Evolutionary conservation across 1,284 basidiomycete genomes (phyloP), one percentile per base, ranked within the genome.

Genomic region (Apiotrichum sp.): DNA sequence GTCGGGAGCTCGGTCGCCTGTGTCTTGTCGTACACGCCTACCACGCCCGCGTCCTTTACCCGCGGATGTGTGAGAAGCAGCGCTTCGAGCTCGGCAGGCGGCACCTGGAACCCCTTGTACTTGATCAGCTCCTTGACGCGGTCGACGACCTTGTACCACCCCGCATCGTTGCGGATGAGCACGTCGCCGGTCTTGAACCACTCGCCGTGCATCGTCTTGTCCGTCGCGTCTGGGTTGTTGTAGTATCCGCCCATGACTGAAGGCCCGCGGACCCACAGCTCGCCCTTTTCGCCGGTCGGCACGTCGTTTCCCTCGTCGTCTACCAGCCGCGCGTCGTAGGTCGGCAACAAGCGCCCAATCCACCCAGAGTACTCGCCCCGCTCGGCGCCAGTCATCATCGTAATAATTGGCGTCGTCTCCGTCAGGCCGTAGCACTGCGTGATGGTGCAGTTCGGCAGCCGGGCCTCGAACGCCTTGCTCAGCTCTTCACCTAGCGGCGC

Each of bases 171-270:
- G 5, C 81, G 72, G 9, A 81, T 71, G 0, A 81, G 84, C 45
- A 90, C 81, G 70, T 92, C 89, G 0, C 89, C 89, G 0, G 88
- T 92, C 78, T 87, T 89, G 79, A 89, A 86, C 86, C 86, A 93
- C 4, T 83, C 81, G 7, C 65, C 66, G 7, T 57, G 46, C 0
- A 87, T 88, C 2, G 83, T 74, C 10, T 83, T 79, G n/a, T 73
- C 71, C 0, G 88, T 91, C 8, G 88, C 87, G 13, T 74, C 72
- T 0, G 78, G 74, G 62, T 90, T 88, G 65, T 85, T 85, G 63
- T 78, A 73, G 65, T 81, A 82, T 3, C 79, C 79, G 83, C 88
- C 89, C 88, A 91, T 91, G 52, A 92, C 79, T 3, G 79, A 83
- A 0, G 87, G 86, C 0, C 89, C 89, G 50, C 84, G 79, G 4